A percentile compares a stretch with the other conserved stretches of the same genome.
phyloP scores from a whole-genome alignment of 2,329 filamentous ascomycete genomes.

The Colletotrichum siamense region DNA sequence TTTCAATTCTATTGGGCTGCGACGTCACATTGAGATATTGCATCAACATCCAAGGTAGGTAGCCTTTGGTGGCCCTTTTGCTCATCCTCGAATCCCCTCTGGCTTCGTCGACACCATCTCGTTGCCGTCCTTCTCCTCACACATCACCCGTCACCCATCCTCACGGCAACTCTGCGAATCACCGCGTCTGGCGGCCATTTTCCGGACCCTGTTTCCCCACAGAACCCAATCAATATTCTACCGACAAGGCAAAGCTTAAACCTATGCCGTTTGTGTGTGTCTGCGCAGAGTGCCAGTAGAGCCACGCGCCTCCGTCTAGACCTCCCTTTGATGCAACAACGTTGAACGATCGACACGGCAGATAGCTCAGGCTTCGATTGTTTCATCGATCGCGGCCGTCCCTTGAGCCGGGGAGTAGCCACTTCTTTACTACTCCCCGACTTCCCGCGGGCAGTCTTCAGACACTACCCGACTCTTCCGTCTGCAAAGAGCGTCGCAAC shows the following conservation, averaged over 20 bases:
- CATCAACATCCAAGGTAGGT: not conserved
- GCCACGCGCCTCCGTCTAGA: not conserved
- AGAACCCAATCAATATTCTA: not conserved
- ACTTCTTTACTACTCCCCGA: not conserved
- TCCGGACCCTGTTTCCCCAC: conserved; percentile 3
- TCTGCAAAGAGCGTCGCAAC: not conserved
- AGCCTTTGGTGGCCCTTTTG: not conserved
- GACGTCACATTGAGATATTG: not conserved
- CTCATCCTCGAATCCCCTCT: not conserved
- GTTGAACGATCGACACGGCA: conserved; percentile 11
- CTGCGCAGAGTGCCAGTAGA: not conserved
- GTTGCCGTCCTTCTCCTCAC: not conserved
- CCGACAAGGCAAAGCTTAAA: conserved; percentile 10
- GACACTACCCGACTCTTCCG: not conserved
- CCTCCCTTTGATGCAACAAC: not conserved
- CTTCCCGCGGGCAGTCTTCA: not conserved
- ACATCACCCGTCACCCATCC: not conserved
- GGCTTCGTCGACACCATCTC: not conserved
- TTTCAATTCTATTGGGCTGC: not conserved
- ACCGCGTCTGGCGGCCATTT: not conserved
- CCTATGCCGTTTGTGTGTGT: not conserved
- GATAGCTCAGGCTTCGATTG: not conserved
- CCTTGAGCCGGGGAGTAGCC: not conserved
- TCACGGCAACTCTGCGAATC: not conserved
- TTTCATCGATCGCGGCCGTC: conserved; percentile 1